Evolutionary conservation across 164 flowering plant genomes (phyloP), one percentile per base, ranked within the genome.

Genomic region (Buxus sempervirens): DNA sequence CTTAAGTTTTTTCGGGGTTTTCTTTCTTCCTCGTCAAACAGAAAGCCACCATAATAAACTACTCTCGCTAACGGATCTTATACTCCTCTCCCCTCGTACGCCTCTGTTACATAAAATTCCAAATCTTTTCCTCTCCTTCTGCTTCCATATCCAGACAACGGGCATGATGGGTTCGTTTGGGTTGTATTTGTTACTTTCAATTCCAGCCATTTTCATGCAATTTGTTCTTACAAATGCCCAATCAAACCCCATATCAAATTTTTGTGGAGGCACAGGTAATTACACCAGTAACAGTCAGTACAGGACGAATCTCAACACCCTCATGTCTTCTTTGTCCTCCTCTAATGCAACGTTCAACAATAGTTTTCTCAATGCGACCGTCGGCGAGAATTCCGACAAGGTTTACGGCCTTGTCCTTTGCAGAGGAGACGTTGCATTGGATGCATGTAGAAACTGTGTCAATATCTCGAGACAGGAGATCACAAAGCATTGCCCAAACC

Each of bases 371-470:
- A 64, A 68, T 38, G 4, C 14, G 28, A 63, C 74, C 1, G 38
- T 2, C 9, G 79, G 76, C 51, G 26, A 60, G 20, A 22, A 14
- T 42, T 26, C 71, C 10, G 71, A 78, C 54, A 21, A n/a, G 38
- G 71, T 60, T 41, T 51, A 64, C 53, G 72, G 66, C 49, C 27
- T 72, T 41, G 62, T 63, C 9, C 72, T 72, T 9, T 80, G 82
- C 67, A 45, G 78, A 18, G 82, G 76, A n/a, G 82, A 80, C 36
- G 36, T 66, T 15, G 18, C 48, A 9, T 18, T 49, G 2, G 57
- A 36, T 28, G n/a, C 2, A 0, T 80, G 82, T 38, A 68, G 63
- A 0, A 26, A 15, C 23, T 80, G 82, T 58, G 65, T 77, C 67
- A 26, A 63, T 0, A 53, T 32, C 23, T 53, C 77, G 2, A 20